phyloP scores from a whole-genome alignment of 2,329 filamentous ascomycete genomes.

The Rhynchosporium graminicola region DNA sequence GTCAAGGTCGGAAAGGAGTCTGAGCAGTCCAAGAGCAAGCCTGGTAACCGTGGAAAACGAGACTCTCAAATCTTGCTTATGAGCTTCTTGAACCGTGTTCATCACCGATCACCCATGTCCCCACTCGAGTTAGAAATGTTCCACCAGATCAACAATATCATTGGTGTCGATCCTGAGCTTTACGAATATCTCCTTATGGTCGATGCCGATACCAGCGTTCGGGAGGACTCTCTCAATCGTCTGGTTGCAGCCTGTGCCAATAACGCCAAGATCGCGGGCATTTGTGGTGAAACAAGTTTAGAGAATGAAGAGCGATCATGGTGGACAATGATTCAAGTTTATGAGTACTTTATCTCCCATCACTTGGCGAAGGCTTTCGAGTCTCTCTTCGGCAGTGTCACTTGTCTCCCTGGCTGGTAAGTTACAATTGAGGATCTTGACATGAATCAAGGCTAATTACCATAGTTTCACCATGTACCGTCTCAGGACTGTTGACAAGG shows the following conservation, averaged over 20 bases:
- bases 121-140: slow-evolving; percentile 97
- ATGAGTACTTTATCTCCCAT: slow-evolving; percentile 99
- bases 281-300: slow-evolving; percentile 94
- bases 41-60: slow-evolving; percentile 97
- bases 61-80: slow-evolving; percentile 95
- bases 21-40: slow-evolving; percentile 86
- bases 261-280: slow-evolving; percentile 93
- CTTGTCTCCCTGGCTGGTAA: slow-evolving; percentile 98
- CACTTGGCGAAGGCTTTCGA: slow-evolving; percentile 96
- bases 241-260: slow-evolving; percentile 91
- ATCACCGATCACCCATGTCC: slow-evolving; percentile 91
- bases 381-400: slow-evolving; percentile 95
- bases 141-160: slow-evolving; percentile 99
- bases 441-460: slow-evolving; percentile 42
- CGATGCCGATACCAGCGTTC: slow-evolving; percentile 93
- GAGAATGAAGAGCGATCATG: slow-evolving; percentile 94
- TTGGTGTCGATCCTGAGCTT: slow-evolving; percentile 93
- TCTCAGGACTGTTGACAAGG: slow-evolving; percentile 88
- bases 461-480: slow-evolving; percentile 98
- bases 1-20: slow-evolving; percentile 98
- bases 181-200: slow-evolving; percentile 98
- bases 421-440: slow-evolving; percentile 42
- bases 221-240: slow-evolving; percentile 87
- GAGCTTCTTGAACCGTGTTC: slow-evolving; percentile 97
- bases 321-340: slow-evolving; percentile 99